Base-by-base conservation (phyloP, 768 basidiomycete species). In the Amylocystis lapponica region DNA sequence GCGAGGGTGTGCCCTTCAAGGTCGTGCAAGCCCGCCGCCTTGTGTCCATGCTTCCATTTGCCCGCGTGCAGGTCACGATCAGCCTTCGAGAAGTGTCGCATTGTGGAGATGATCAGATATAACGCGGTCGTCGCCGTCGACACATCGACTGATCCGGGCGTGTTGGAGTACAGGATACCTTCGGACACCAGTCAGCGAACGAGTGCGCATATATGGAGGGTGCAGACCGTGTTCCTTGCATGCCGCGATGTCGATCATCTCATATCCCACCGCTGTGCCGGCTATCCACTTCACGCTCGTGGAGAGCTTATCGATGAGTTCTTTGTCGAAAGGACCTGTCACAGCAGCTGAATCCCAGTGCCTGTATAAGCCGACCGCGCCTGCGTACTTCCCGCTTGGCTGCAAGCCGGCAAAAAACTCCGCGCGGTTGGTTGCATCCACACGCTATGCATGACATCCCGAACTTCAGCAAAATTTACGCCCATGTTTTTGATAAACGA, bases 221-320 rank as follows among this genome's bases (percentile, higher is more conserved):
- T 27, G 50, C 62, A 14, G 52, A 85, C 88, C 86, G 62, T 74
- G 74, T 8, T 71, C 75, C 55, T 77, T 85, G 60, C 83, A 84
- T 4, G 83, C 83, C 5, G 65, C 60, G 7, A 91, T 77, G 55
- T 93, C 85, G 49, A 95, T 83, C 47, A 82, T 80, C 58, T 95
- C 90, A 59, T 95, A 96, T 0, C 93, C 91, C 0, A 92, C 90
- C 8, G 91, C 92, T 43, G 92, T 92, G 60, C 91, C 89, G 1
- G 83, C 86, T 55, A 94, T 89, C 82, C 85, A 91, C 56, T 81
- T 81, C 50, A 93, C 73, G 21, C 70, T 74, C 1, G 70, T 48
- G 2, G 88, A 80, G 6, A 95, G 67, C 0, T 75, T 78, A 42
- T 71, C 64, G 52, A 96, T 71, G 51, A 95, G 69, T 48, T 83